Base-by-base conservation (phyloP, 306 rosid genomes). In the Boehmeria nivea region DNA sequence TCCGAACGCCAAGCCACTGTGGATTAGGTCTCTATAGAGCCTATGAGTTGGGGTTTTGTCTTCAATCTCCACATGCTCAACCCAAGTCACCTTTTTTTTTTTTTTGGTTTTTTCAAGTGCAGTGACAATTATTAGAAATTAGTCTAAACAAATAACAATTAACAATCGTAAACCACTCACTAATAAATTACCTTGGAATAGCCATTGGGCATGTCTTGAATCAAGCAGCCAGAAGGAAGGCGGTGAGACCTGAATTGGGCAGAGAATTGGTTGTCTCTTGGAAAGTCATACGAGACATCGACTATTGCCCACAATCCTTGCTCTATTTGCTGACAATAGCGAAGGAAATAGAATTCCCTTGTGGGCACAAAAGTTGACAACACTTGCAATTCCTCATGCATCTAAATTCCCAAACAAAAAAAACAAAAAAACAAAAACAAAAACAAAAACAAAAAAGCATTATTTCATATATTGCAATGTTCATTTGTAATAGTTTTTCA, bases 191-290 rank as follows among this genome's bases (percentile, higher is more conserved):
- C 97, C 85, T 84, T 80, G 60, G 98, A 84, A 45, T 90, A 90
- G 26, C 98, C 98, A 69, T 84, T 90, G 43, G 98, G 98, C 98
- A 90, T 70, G 73, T 87, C 98, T 63, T 80, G 91, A 47, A 90
- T 84, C 51, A 90, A 78, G 79, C 94, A 85, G 12, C 98, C 98
- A 1, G 98, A 87, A 31, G 98, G 94, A 63, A 78, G 85, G n/a
- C 83, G 75, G 38, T 59, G 95, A 51, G 72, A 79, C 16, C 76
- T 80, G 61, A 38, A 71, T 50, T 81, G 97, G 44, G 78, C 70
- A 51, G 73, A 49, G 60, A 78, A 77, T 17, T 86, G 95, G 57
- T 68, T 78, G 40, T 87, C 95, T n/a, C 77, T 77, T 7, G 95
- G 83, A 19, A 84, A 66, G 12, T 84, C 87, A 40, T 90, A 87